These are phyloP conservation scores for Logfia minima DNA, from an alignment of 129 eudicot genomes.

Conservation along the genomic window DNA sequence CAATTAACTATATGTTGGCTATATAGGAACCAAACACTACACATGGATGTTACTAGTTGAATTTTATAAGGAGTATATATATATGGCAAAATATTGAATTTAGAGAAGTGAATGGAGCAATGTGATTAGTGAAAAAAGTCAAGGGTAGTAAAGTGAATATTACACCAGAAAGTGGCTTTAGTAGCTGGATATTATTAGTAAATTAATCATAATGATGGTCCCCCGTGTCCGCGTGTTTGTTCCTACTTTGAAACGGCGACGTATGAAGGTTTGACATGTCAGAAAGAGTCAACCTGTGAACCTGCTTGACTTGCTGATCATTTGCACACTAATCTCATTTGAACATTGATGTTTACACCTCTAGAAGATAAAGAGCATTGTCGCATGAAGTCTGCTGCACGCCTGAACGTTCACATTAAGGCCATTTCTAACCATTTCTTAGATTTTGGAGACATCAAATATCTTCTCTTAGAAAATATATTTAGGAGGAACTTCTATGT, in stretches of 20 bases:
- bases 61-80: no score
- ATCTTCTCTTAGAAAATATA: no score
- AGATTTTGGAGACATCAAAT: no score
- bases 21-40: conserved; percentile 7
- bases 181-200: conserved; percentile 28
- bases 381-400: no score
- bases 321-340: not conserved
- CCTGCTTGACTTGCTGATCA: conserved; percentile 28
- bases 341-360: no score
- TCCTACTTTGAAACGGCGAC: conserved; percentile 16
- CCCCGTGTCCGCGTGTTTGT: conserved; percentile 41
- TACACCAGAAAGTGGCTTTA: conserved; percentile 20
- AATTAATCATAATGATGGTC: conserved; percentile 37
- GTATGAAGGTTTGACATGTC: conserved; percentile 38
- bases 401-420: no score
- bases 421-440: no score
- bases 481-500: no score
- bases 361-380: no score
- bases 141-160: conserved; percentile 23
- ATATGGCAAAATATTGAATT: not conserved
- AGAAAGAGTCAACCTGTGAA: conserved; percentile 30
- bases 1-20: not conserved
- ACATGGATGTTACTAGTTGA: not conserved
- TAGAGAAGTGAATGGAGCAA: conserved; percentile 1
- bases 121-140: not conserved